These are phyloP conservation scores for Ceratobasidium sp. DNA, from an alignment of 1,284 basidiomycete genomes.

Conservation along the genomic window DNA sequence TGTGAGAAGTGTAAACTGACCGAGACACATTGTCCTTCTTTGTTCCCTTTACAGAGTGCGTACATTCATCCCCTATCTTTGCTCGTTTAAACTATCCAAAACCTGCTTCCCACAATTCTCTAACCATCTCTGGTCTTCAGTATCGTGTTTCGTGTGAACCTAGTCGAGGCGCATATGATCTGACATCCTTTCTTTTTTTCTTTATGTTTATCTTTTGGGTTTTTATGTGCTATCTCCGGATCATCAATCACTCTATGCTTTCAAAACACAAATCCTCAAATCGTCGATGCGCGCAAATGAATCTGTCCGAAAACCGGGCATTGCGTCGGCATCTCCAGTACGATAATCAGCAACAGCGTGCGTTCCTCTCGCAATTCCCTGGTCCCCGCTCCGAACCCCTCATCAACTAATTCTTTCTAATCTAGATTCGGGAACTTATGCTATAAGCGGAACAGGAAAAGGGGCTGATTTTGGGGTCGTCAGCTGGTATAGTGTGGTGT, in stretches of 20 bases:
- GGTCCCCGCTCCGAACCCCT: background rate
- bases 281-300: background rate
- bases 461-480: too few relatives aligned
- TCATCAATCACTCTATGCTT: constrained; percentile 27
- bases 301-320: background rate
- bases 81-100: constrained; percentile 47
- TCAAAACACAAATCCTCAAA: constrained; percentile 24
- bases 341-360: constrained; percentile 36
- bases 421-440: constrained; percentile 35
- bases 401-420: background rate
- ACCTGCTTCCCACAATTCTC: constrained; percentile 39
- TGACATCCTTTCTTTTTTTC: constrained; percentile 17
- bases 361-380: background rate
- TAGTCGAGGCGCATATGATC: constrained; percentile 34
- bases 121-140: constrained; percentile 22
- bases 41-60: constrained; percentile 68
- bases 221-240: constrained; percentile 21
- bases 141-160: constrained; percentile 25
- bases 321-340: background rate
- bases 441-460: background rate
- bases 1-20: constrained; percentile 25
- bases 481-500: background rate
- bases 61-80: constrained; percentile 48
- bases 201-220: constrained; percentile 16
- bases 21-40: constrained; percentile 38